Conservation (phyloP, 352 stramenopile species). For the Phytopythium litorale region DNA sequence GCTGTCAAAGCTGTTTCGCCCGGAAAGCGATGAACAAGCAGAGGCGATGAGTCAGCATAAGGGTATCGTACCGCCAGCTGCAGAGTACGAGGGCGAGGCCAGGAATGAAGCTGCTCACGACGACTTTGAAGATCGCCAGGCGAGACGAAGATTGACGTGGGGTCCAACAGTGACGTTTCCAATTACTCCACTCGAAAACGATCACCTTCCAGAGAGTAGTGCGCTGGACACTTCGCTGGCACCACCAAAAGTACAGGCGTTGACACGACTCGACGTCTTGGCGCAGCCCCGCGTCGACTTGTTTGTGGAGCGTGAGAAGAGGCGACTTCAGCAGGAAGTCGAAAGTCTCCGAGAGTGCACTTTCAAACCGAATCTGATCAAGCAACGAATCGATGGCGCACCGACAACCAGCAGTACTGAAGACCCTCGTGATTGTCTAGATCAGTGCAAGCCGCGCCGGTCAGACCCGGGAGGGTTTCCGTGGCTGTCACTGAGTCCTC, state of each 20-base stretch:
- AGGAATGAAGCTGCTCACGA: neutral
- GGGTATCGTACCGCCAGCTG: too few species aligned
- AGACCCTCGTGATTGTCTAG: neutral
- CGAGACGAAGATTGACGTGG: neutral
- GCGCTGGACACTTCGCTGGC: neutral
- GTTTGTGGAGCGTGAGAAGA: slow-evolving; percentile 63
- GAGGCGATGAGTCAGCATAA: neutral
- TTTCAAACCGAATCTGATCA: slow-evolving; percentile 50
- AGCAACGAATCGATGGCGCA: slow-evolving; percentile 2
- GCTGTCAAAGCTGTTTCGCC: neutral
- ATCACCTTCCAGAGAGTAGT: neutral
- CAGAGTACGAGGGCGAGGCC: neutral
- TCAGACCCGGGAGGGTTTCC: slow-evolving; percentile 24
- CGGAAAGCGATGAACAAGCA: neutral
- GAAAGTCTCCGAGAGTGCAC: slow-evolving; percentile 61
- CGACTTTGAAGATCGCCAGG: too few species aligned
- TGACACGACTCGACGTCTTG: slow-evolving; percentile 37
- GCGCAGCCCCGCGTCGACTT: slow-evolving; percentile 45
- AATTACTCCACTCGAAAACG: neutral
- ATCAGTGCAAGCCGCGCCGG: neutral
- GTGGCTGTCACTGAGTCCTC: slow-evolving; percentile 61
- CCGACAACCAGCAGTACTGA: neutral
- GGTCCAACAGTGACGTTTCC: neutral
- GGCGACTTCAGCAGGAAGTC: slow-evolving; percentile 52
- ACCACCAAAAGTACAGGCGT: slow-evolving; percentile 2